Base-by-base conservation (phyloP, 768 basidiomycete genomes). In the Ramaria sp. region DNA sequence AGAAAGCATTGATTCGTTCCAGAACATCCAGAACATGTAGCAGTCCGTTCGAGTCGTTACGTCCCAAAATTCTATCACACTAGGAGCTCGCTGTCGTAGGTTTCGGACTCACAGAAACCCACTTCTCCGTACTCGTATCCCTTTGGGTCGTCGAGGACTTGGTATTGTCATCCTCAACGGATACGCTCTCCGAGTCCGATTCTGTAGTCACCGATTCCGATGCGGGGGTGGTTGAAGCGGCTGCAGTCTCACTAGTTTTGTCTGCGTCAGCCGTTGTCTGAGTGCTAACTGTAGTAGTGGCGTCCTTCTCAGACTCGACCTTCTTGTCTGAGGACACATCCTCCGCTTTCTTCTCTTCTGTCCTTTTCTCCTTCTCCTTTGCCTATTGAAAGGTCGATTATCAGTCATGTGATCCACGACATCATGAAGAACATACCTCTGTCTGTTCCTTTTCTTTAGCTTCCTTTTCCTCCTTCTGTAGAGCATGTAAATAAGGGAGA, bases 111-210 rank as follows among this genome's bases (percentile, higher is more conserved):
- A 90, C 82, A 19, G 85, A 73, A 51, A 89, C 80, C 88, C 88
- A 90, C 66, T 85, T 87, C 65, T 89, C 86, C 66, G 77, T 33
- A 9, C n/a, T 60, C 17, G 49, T 54, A 37, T 56, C 56, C 20
- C 57, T 47, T 38, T 41, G 73, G 31, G 65, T 69, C 46, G 66
- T 67, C 20, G 60, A 63, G 39, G 54, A 68, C 55, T 65, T 67
- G 54, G 39, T 78, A 41, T 82, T 78, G 20, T 87, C 80, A 57
- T 77, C 86, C 63, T 88, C 87, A 34, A 85, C 86, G 3, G 85
- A 83, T 61, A 84, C 71, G 64, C 84, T 86, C 68, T 89, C 87
- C 22, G 80, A 80, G 64, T 89, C 88, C 7, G 83, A 85, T 58
- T 88, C 88, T 53, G 30, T 19, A 4, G n/a, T 13, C 13, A 37